Evolutionary conservation across 2,329 filamentous ascomycete species (phyloP).

Genomic region (Penicillium frequentans): DNA sequence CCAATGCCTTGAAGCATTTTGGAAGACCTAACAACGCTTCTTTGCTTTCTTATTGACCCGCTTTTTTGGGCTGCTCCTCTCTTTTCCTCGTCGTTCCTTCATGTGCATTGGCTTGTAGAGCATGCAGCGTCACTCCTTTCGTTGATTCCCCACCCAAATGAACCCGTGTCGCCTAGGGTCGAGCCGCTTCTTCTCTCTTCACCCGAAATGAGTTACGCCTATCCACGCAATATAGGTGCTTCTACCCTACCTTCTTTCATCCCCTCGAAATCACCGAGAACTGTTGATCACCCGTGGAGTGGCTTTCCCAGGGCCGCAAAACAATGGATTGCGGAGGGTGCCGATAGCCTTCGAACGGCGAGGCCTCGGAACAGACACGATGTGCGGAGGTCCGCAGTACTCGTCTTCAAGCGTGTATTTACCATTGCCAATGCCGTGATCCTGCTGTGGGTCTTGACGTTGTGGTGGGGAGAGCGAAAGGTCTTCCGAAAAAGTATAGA

Average conservation of each 20-base stretch:
- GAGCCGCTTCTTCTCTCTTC: constrained; percentile 6
- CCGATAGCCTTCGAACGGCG: constrained; percentile 4
- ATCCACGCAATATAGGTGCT: constrained; percentile 26
- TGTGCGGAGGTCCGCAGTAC: constrained; percentile 14
- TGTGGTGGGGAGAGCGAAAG: constrained; percentile 84
- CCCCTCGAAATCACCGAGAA: constrained; percentile 8
- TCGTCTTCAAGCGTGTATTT: constrained; percentile 21
- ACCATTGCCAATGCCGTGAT: constrained; percentile 65
- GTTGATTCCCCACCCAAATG: constrained; percentile 15
- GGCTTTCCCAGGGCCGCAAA: constrained; percentile 20
- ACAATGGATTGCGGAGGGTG: constrained; percentile 23
- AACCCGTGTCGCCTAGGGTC: constrained; percentile 6
- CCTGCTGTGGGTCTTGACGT: constrained; percentile 69
- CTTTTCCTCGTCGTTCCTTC: background rate
- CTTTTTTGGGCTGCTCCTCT: background rate
- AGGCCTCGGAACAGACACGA: constrained; percentile 14
- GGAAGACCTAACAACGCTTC: background rate
- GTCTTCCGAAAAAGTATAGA: constrained; percentile 70
- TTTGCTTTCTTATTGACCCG: background rate
- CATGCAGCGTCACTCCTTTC: constrained; percentile 22
- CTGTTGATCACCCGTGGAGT: constrained; percentile 15
- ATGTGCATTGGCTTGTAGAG: constrained; percentile 1
- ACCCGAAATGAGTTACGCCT: constrained; percentile 34
- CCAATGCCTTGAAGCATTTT: background rate
- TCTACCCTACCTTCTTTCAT: constrained; percentile 27